Evolutionary conservation across 2,329 filamentous ascomycete genomes (phyloP), one percentile per base, ranked within the genome.

Genomic region (Trichoderma oligosporum): DNA sequence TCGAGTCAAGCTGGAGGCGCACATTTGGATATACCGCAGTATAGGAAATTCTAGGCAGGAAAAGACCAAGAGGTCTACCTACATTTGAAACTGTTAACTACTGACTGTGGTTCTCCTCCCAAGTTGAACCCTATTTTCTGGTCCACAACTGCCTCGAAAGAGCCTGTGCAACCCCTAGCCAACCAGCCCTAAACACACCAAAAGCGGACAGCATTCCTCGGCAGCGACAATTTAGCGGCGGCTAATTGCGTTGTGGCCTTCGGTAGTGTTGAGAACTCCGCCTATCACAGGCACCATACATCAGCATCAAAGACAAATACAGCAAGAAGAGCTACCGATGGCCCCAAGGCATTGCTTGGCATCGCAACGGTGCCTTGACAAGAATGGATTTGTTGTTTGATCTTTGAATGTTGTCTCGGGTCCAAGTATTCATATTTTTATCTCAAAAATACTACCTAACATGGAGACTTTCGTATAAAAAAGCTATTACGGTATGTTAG

Each of bases 161-260:
- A n/a, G n/a, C n/a, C n/a, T n/a, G 51, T 44, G 46, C 38, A 24
- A 22, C 45, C 12, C 27, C 22, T 36, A 25, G 42, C 36, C 27
- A 22, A 38, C 22, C 45, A 57, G 55, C 55, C 47, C 55, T 53
- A 52, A 52, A 47, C 27, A 20, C 33, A 27, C 41, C 24, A 55
- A 29, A 42, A 47, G 49, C 48, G 42, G 56, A 12, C 45, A 57
- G 36, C 46, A n/a, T 12, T n/a, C 29, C 20, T 55, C 49, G 49
- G 56, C 56, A 58, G 51, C 49, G 35, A 24, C 18, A 18, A 35
- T 59, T 46, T 56, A 59, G 57, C 52, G 57, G 57, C 57, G 51
- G 57, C 42, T 58, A 56, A 58, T 36, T 58, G 57, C 57, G 57
- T 56, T 24, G 25, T 46, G 25, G 44, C 33, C 16, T 16, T 36